Evolutionary conservation across 2,329 filamentous ascomycete genomes (phyloP).

Genomic region (Neurospora crassa): DNA sequence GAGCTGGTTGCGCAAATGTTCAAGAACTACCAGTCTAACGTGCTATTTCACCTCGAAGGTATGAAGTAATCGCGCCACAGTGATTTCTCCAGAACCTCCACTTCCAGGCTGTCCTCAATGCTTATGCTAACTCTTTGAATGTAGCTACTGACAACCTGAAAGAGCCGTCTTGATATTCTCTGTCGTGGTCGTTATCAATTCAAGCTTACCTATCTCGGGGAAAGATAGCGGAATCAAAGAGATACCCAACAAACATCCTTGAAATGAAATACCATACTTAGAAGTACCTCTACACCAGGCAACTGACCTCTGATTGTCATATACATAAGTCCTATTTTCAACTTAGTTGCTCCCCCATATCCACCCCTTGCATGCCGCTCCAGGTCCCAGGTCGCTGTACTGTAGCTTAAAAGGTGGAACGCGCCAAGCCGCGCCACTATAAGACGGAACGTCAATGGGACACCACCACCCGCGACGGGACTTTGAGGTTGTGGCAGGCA

Average conservation of each 20-base stretch:
- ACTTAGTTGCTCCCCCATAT: not conserved
- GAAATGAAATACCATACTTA: not conserved
- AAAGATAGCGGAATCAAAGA: not conserved
- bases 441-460: not conserved
- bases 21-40: slow-evolving; percentile 98
- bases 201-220: not conserved
- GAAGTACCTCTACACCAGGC: not conserved
- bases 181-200: not conserved
- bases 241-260: not conserved
- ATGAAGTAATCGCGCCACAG: slow-evolving; percentile 10
- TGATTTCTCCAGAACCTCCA: not conserved
- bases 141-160: slow-evolving; percentile 75
- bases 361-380: not conserved
- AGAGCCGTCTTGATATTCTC: slow-evolving; percentile 51
- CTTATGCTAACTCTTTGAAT: not conserved
- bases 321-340: too few species aligned
- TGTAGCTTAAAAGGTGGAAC: not conserved
- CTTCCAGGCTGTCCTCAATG: not conserved
- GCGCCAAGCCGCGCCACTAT: not conserved
- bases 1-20: slow-evolving; percentile 99
- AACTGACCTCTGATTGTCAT: not conserved
- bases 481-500: not conserved
- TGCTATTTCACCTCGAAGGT: slow-evolving; percentile 96
- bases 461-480: not conserved
- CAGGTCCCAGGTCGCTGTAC: not conserved